Evolutionary conservation across 2,329 filamentous ascomycete genomes (phyloP).

Genomic region (Parastagonospora nodorum): DNA sequence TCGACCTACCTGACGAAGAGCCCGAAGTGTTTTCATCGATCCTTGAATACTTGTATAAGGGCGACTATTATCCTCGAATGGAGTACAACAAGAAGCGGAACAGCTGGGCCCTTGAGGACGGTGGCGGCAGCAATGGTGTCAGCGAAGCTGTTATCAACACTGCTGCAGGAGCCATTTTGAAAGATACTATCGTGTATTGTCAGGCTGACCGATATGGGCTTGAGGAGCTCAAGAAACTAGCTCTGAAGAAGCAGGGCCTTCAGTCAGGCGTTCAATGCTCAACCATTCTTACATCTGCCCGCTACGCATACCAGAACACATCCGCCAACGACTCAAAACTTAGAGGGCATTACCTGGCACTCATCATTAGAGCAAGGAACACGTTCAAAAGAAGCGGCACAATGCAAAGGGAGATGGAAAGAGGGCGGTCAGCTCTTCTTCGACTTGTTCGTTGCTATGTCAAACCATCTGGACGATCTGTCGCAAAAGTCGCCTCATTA

Average conservation of each 20-base stretch:
- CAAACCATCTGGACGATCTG: conserved; percentile 72
- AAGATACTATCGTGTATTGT: conserved; percentile 91
- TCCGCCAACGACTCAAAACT: conserved; percentile 90
- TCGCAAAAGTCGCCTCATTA: conserved; percentile 38
- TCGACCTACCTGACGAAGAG: conserved; percentile 82
- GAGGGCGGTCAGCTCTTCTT: conserved; percentile 87
- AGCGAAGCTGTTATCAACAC: conserved; percentile 64
- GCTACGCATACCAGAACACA: conserved; percentile 87
- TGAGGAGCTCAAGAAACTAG: conserved; percentile 80
- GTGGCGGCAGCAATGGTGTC: conserved; percentile 45
- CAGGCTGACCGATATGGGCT: conserved; percentile 83
- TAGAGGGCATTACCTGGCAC: conserved; percentile 85
- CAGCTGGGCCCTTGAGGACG: conserved; percentile 80
- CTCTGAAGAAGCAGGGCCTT: conserved; percentile 86
- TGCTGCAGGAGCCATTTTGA: conserved; percentile 68
- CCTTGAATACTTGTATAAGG: conserved; percentile 91
- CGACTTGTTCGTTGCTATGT: conserved; percentile 89
- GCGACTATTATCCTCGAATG: conserved; percentile 86
- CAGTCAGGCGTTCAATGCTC: conserved; percentile 82
- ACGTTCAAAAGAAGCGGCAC: conserved; percentile 94
- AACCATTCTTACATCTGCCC: conserved; percentile 84
- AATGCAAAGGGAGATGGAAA: conserved; percentile 95
- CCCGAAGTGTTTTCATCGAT: conserved; percentile 90
- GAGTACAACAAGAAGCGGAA: conserved; percentile 80
- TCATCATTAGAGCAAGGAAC: conserved; percentile 84